Evolutionary conservation across 2,329 filamentous ascomycete genomes (phyloP), one percentile per base, ranked within the genome.

Genomic region (Sporothrix humicola): DNA sequence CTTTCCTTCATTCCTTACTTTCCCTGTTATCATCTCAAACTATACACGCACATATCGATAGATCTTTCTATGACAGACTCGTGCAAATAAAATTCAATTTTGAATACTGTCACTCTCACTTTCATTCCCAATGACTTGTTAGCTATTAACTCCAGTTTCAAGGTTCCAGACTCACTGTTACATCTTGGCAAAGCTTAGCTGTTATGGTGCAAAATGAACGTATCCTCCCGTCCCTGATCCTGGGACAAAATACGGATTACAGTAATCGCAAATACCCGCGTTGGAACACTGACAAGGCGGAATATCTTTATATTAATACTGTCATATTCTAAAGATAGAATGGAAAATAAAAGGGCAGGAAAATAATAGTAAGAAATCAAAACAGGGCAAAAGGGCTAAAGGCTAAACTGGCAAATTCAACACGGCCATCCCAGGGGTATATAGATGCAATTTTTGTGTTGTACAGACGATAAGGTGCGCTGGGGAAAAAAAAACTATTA

Each of bases 391-490:
- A 59, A 13, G 54, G 13, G 13, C n/a, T 6, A 46, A 26, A 59
- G 37, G 54, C 20, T 71, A 50, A 59, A 71, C 2, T 46, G 69
- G 37, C 52, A 71, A 48, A 59, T 8, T 8, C 42, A 42, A 71
- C 6, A 71, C 69, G 44, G 56, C 56, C 23, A 63, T 71, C 69
- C 69, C 56, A 52, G 56, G 69, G 69, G 56, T 71, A 56, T 48
- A 54, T 65, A 31, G 15, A 54, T 48, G 66, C 26, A 70, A 44
- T 20, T 59, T 52, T 58, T 61, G 37, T 54, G 48, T 72, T 31
- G 20, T 59, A 69, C 69, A 70, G 17, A 61, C 48, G 37, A 46
- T 12, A 48, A 44, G 20, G 31, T 37, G 31, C 31, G 31, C 7
- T 37, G 31, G 13, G 13, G 31, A 59, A 61, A 46, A n/a, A 54